phyloP scores from a whole-genome alignment of 2,329 filamentous ascomycete genomes.

The Cytospora piceae region DNA sequence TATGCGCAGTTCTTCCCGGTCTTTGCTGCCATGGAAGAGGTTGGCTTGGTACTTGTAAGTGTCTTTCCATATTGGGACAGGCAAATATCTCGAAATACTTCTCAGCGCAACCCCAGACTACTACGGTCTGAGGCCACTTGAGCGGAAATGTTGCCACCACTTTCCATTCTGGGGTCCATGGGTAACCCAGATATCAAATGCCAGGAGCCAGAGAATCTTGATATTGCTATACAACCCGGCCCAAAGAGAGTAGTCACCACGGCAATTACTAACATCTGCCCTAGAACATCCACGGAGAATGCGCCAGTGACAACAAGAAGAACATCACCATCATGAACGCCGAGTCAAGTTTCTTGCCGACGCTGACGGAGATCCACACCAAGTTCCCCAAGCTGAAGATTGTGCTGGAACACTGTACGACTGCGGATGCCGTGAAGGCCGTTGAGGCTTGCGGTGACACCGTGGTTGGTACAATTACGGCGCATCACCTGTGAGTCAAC shows the following conservation, averaged over 20 bases:
- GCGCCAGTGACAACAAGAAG: slow-evolving; percentile 49
- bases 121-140: no score
- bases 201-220: no score
- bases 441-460: slow-evolving; percentile 76
- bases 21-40: slow-evolving; percentile 86
- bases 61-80: background rate
- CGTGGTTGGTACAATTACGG: slow-evolving; percentile 80
- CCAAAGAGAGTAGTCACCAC: background rate
- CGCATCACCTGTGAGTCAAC: slow-evolving; percentile 70
- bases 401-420: slow-evolving; percentile 85
- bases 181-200: no score
- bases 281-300: slow-evolving; percentile 86
- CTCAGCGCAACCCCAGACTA: no score
- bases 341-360: slow-evolving; percentile 80
- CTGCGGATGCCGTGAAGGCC: slow-evolving; percentile 76
- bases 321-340: slow-evolving; percentile 66
- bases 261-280: slow-evolving; percentile 53
- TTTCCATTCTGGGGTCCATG: no score
- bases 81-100: background rate
- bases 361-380: slow-evolving; percentile 71
- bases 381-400: slow-evolving; percentile 74
- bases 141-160: no score
- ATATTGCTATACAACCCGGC: no score
- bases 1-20: slow-evolving; percentile 75
- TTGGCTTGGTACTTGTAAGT: slow-evolving; percentile 59